Conservation (phyloP, 2,329 filamentous ascomycete genomes). For the Colletotrichum australisinense region DNA sequence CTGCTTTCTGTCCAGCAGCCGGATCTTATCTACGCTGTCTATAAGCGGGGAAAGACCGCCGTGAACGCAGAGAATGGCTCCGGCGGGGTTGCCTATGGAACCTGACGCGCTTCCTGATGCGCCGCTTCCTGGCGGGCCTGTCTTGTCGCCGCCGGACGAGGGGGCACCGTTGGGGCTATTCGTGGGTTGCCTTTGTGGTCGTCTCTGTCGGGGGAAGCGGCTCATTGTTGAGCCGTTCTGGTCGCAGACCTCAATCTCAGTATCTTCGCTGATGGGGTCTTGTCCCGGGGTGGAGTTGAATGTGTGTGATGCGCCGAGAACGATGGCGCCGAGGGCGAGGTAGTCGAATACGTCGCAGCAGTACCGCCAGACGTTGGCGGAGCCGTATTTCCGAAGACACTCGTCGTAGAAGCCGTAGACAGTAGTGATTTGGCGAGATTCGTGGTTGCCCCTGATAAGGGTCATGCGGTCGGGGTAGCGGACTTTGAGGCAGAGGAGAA, state of each 20-base stretch:
- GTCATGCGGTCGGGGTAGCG: constrained; percentile 98
- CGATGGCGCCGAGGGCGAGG: constrained; percentile 88
- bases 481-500: constrained; percentile 95
- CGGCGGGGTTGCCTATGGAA: constrained; percentile 74
- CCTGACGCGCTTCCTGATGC: constrained; percentile 77
- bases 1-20: constrained; percentile 94
- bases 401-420: constrained; percentile 99
- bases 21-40: constrained; percentile 94
- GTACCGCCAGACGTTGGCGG: constrained; percentile 95
- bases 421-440: constrained; percentile 95
- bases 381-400: constrained; percentile 94
- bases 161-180: constrained; percentile 43
- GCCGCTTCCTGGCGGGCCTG: constrained; percentile 82
- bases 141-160: constrained; percentile 54
- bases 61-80: constrained; percentile 94
- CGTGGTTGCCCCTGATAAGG: constrained; percentile 93
- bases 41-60: constrained; percentile 92
- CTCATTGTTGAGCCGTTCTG: constrained; percentile 83
- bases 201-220: constrained; percentile 67
- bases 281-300: constrained; percentile 60
- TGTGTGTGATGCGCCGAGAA: constrained; percentile 84
- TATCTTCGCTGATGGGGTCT: constrained; percentile 73
- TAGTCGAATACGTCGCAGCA: constrained; percentile 99
- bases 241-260: constrained; percentile 94
- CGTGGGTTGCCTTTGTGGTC: constrained; percentile 37